A percentile compares a stretch with the other conserved stretches of the same genome.
These are phyloP conservation scores for Phaeolepiota aurea DNA, from an alignment of 768 basidiomycete species.

Conservation along the genomic window DNA sequence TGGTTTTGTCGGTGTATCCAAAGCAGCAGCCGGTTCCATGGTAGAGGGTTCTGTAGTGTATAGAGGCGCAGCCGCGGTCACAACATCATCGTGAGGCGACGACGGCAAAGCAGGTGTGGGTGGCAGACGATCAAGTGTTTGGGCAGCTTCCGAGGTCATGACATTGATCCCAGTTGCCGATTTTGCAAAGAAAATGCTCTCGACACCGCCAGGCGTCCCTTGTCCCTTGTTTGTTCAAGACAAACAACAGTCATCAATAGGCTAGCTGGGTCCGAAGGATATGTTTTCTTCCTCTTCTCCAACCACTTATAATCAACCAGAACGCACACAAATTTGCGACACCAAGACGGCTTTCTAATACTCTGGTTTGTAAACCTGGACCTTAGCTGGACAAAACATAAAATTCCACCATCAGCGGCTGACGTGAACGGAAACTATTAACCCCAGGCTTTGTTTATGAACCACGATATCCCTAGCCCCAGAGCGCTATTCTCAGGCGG, in stretches of 20 bases:
- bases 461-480: too few species aligned
- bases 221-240: background rate
- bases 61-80: background rate
- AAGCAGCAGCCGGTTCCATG: background rate
- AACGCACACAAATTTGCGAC: background rate
- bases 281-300: background rate
- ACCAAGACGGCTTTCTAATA: background rate
- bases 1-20: background rate
- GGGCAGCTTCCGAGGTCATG: slow-evolving; percentile 12
- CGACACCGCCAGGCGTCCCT: background rate
- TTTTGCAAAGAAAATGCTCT: background rate
- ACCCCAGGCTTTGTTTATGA: too few species aligned
- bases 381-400: background rate
- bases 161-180: slow-evolving; percentile 12
- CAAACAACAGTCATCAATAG: background rate
- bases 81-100: slow-evolving; percentile 1
- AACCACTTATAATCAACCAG: background rate
- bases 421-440: too few species aligned
- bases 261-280: background rate
- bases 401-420: background rate
- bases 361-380: too few species aligned
- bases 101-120: background rate
- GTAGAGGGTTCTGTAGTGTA: background rate
- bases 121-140: slow-evolving; percentile 2
- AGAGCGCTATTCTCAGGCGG: too few species aligned